These are phyloP conservation scores for Aureobasidium subglaciale DNA, from an alignment of 2,329 filamentous ascomycete species.

Conservation along the genomic window DNA sequence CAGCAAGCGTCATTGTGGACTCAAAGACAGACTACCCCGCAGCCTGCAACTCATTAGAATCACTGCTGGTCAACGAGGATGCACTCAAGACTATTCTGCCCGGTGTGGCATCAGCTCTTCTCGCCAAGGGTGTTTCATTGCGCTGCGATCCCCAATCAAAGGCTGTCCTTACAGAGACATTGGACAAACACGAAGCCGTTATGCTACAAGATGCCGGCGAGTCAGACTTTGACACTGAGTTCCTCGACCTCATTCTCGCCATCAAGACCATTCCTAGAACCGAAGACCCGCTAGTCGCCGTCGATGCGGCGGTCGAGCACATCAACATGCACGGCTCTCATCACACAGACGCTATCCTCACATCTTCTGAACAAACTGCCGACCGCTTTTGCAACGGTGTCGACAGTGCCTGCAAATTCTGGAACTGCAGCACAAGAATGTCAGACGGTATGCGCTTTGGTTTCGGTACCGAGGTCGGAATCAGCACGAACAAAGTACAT, in stretches of 20 bases:
- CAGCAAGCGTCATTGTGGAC: conserved; percentile 72
- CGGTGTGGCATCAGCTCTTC: conserved; percentile 62
- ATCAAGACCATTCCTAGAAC: conserved; percentile 63
- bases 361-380: conserved; percentile 58
- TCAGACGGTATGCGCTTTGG: conserved; percentile 96
- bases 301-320: conserved; percentile 71
- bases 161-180: conserved; percentile 48
- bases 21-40: conserved; percentile 92
- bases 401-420: conserved; percentile 89
- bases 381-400: conserved; percentile 77
- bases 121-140: conserved; percentile 70
- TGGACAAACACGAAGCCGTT: conserved; percentile 35
- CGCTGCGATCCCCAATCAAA: conserved; percentile 70
- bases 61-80: conserved; percentile 72
- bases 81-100: conserved; percentile 64
- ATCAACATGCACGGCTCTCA: conserved; percentile 90
- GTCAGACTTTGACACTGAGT: conserved; percentile 79
- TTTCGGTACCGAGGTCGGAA: conserved; percentile 96
- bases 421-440: conserved; percentile 92
- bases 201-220: conserved; percentile 59
- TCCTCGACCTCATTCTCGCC: conserved; percentile 75
- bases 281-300: conserved; percentile 21
- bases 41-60: conserved; percentile 92
- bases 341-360: conserved; percentile 90
- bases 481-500: conserved; percentile 98